These are phyloP conservation scores for Alternaria conjuncta DNA, from an alignment of 2,329 filamentous ascomycete species.

Conservation along the genomic window DNA sequence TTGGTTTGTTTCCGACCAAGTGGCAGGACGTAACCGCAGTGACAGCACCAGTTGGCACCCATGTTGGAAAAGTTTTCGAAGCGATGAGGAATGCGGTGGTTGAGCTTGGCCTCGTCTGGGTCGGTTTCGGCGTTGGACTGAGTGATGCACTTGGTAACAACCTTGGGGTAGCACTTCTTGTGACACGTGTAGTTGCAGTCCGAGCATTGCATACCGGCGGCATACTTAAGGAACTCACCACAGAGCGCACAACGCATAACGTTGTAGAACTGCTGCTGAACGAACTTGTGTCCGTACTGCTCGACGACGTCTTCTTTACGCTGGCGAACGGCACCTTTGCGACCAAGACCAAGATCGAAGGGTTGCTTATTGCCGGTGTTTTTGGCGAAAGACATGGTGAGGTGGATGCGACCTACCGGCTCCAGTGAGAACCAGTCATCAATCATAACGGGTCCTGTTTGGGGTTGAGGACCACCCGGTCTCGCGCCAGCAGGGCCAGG, in stretches of 20 bases:
- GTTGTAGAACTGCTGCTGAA: constrained; percentile 99
- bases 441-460: constrained; percentile 67
- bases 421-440: constrained; percentile 98
- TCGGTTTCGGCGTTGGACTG: constrained; percentile 99
- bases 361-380: constrained; percentile 81
- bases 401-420: constrained; percentile 88
- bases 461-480: constrained; percentile 52
- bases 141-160: constrained; percentile 99
- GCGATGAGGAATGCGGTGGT: constrained; percentile 96
- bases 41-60: constrained; percentile 98
- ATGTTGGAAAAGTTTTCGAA: constrained; percentile 98
- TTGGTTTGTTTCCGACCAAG: constrained; percentile 95
- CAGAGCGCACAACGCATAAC: constrained; percentile 99
- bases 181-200: constrained; percentile 99
- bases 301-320: constrained; percentile 98
- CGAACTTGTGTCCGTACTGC: constrained; percentile 99
- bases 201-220: constrained; percentile 97
- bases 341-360: constrained; percentile 87
- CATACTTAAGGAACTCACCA: constrained; percentile 98
- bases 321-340: constrained; percentile 95
- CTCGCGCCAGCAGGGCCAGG: constrained; percentile 49
- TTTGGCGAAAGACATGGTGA: constrained; percentile 91
- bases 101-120: constrained; percentile 99
- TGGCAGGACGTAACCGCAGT: constrained; percentile 94
- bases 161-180: constrained; percentile 93